A percentile compares a stretch with the other conserved stretches of the same genome.
Conservation (phyloP, 2,329 filamentous ascomycete species). For the Alternaria panax region DNA sequence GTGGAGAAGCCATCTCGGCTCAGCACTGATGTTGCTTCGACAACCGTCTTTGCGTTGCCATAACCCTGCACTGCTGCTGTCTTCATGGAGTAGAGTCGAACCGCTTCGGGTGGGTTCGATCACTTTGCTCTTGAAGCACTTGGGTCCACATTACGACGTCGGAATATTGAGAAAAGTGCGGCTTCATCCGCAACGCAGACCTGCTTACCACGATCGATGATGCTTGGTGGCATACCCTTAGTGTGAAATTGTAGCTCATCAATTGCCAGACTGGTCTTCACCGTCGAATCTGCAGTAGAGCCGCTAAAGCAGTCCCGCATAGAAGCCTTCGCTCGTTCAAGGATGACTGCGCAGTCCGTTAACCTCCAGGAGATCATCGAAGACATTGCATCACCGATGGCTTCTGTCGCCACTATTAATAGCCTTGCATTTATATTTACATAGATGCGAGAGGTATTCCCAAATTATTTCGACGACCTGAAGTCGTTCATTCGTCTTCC, state of each 20-base stretch:
- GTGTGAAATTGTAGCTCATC: not conserved
- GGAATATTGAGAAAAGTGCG: conserved; percentile 22
- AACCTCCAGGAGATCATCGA: conserved; percentile 25
- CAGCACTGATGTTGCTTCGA: conserved; percentile 1
- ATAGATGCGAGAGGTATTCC: conserved; percentile 7
- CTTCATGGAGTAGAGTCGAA: not conserved
- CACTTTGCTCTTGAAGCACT: conserved; percentile 11
- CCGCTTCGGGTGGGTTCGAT: not conserved
- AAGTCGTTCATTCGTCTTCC: conserved; percentile 2
- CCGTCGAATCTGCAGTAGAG: conserved; percentile 1
- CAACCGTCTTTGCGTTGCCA: not conserved
- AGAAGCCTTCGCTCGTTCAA: conserved; percentile 20
- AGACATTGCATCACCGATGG: conserved; percentile 19
- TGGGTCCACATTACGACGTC: conserved; percentile 16
- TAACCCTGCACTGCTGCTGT: not conserved
- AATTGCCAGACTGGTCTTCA: conserved; percentile 6
- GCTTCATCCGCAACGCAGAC: conserved; percentile 14
- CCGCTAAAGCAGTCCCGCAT: conserved; percentile 14
- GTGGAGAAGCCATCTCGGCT: not conserved
- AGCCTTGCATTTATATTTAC: conserved; percentile 17
- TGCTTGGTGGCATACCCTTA: not conserved
- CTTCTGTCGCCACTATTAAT: conserved; percentile 13
- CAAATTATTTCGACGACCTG: conserved; percentile 1
- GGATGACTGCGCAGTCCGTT: conserved; percentile 14
- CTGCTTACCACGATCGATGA: not conserved